Base-by-base conservation (phyloP, 768 basidiomycete genomes). In the Galerina marginata region DNA sequence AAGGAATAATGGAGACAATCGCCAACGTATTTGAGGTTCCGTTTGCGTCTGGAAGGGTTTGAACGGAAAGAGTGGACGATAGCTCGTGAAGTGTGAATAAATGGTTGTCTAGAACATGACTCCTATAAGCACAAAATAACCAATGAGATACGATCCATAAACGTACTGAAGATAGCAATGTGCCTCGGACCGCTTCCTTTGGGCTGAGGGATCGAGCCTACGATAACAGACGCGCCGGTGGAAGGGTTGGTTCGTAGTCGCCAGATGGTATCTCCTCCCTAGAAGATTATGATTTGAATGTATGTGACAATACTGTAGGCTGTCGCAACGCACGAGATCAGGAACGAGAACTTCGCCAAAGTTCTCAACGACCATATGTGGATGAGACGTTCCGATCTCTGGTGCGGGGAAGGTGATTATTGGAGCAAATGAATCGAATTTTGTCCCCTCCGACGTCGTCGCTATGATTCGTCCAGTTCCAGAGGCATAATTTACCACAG, bases 201-300 rank as follows among this genome's bases (percentile, higher is more conserved):
- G 2, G 86, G 85, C 53, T 86, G 86, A 44, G 79, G 76, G 48
- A 91, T 89, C 33, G 79, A 77, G 1, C 89, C 88, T 47, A 84
- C 83, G 45, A 91, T 82, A 38, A 65, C 71, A 72, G 79, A 90
- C 3, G 75, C 67, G 0, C 83, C 82, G 0, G 81, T 64, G 0
- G 75, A 23, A 26, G 51, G 74, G 48, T 80, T 70, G 47, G 80
- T 73, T 37, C 75, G 79, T 2, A 91, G 75, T 38, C 90, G 78
- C 88, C 89, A 92, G 54, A 91, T 83, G 59, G 79, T 87, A 72
- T 91, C 89, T 1, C 71, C 82, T 29, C 90, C 89, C 88, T 89
- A 29, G 52, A 20, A 20, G 20, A 56, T 26, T 56, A 63, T n/a
- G 25, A n/a, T 25, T 33, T 37, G 15, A 29, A 43, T 52, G 2